These are phyloP conservation scores for Cyberlindnera saturnus DNA, from an alignment of 805 yeast species.

Conservation along the genomic window DNA sequence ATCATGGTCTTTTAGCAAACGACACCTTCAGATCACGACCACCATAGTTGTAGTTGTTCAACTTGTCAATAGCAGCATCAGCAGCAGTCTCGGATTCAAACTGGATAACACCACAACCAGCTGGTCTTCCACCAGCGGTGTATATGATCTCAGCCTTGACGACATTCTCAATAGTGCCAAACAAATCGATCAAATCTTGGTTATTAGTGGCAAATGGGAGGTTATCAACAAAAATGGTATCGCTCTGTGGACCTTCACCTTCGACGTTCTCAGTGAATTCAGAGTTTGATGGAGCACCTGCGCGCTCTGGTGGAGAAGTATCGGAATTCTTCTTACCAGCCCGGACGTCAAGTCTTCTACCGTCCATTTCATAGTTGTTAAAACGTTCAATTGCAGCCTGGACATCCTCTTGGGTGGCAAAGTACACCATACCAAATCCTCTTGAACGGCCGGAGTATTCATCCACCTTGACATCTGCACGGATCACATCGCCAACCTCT, in stretches of 20 bases:
- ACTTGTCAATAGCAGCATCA: slow-evolving; percentile 63
- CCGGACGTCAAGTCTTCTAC: slow-evolving; percentile 75
- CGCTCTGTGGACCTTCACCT: slow-evolving; percentile 56
- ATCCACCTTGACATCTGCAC: slow-evolving; percentile 73
- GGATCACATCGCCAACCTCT: slow-evolving; percentile 66
- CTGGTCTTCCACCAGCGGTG: slow-evolving; percentile 53
- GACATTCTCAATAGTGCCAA: slow-evolving; percentile 78
- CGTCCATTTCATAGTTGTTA: slow-evolving; percentile 66
- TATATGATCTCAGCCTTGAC: slow-evolving; percentile 69
- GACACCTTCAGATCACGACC: slow-evolving; percentile 65
- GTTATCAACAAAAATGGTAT: slow-evolving; percentile 63
- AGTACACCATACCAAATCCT: slow-evolving; percentile 82
- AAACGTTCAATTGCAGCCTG: slow-evolving; percentile 60
- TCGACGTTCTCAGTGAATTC: slow-evolving; percentile 62
- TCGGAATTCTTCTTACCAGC: slow-evolving; percentile 46
- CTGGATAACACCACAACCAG: slow-evolving; percentile 83
- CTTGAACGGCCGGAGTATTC: slow-evolving; percentile 62
- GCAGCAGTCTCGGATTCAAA: slow-evolving; percentile 65
- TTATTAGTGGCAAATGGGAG: slow-evolving; percentile 87
- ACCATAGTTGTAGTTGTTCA: slow-evolving; percentile 81
- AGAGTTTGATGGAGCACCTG: slow-evolving; percentile 19
- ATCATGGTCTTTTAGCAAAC: slow-evolving; percentile 40
- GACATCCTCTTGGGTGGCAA: slow-evolving; percentile 62
- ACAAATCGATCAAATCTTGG: slow-evolving; percentile 77
- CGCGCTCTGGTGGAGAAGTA: slow-evolving; percentile 3